phyloP scores from a whole-genome alignment of 768 basidiomycete species.

The Cytidiella melzeri region DNA sequence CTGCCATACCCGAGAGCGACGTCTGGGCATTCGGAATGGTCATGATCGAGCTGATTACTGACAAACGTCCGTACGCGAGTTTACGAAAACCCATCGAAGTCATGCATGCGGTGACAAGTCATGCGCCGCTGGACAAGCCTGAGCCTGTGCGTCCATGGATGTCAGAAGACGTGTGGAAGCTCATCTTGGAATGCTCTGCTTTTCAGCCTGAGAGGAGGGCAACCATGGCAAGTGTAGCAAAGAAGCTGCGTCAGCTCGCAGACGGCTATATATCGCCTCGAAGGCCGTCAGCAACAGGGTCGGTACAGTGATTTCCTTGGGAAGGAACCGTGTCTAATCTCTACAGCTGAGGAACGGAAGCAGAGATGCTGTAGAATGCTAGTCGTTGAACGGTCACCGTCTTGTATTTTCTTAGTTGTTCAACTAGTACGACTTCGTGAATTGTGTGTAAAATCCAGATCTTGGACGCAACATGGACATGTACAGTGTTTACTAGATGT shows the following conservation, averaged over 20 bases:
- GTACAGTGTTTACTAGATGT: too few relatives aligned
- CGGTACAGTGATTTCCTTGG: too few relatives aligned
- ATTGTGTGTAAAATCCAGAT: too few relatives aligned
- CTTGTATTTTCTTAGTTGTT: background rate
- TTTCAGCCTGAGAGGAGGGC: background rate
- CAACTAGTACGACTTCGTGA: too few relatives aligned
- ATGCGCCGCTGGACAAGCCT: background rate
- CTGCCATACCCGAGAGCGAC: background rate
- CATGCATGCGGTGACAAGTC: background rate
- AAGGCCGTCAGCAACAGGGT: too few relatives aligned
- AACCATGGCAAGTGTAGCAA: background rate
- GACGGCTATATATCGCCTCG: background rate
- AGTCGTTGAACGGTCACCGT: background rate
- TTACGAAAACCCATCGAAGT: background rate
- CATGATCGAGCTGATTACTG: background rate
- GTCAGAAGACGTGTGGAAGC: background rate
- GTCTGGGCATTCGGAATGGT: constrained; percentile 1
- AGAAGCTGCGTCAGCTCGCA: background rate
- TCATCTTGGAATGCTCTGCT: background rate
- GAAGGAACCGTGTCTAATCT: too few relatives aligned
- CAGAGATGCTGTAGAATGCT: too few relatives aligned
- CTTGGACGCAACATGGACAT: too few relatives aligned
- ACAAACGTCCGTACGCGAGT: background rate
- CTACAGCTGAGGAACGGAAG: too few relatives aligned
- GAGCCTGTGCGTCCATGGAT: background rate